Percentiles rank a stretch among this genome's conserved stretches.
These are phyloP conservation scores for Parastagonospora avenae DNA, from an alignment of 2,329 filamentous ascomycete genomes.

Conservation along the genomic window DNA sequence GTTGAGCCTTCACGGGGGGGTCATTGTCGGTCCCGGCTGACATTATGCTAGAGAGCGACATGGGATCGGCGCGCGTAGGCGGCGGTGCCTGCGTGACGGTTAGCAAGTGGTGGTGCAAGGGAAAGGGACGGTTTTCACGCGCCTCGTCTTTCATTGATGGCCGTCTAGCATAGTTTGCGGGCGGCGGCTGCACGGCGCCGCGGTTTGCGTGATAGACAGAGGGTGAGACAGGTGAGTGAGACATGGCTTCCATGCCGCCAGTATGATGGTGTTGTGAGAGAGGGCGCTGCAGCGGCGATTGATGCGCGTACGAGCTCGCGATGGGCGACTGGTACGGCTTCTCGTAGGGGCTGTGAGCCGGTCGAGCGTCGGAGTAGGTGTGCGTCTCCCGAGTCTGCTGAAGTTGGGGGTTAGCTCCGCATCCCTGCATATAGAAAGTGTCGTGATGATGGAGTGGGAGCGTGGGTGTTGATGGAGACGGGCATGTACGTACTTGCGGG, in stretches of 20 bases:
- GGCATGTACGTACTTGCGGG: conserved; percentile 35
- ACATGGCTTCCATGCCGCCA: conserved; percentile 42
- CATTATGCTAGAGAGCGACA: conserved; percentile 96
- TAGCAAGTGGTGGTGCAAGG: conserved; percentile 15
- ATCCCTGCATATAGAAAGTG: conserved; percentile 16
- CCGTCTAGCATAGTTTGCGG: conserved; percentile 34
- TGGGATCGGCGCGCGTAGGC: conserved; percentile 81
- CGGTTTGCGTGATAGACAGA: conserved; percentile 39
- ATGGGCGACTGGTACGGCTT: conserved; percentile 46
- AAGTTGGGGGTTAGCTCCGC: conserved; percentile 26
- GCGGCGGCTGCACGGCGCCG: conserved; percentile 44
- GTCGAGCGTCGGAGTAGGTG: conserved; percentile 40
- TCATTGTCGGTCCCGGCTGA: conserved; percentile 80
- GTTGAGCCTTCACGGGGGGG: conserved; percentile 59
- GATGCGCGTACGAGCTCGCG: conserved; percentile 39
- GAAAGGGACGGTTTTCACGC: conserved; percentile 11
- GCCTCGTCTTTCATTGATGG: conserved; percentile 46
- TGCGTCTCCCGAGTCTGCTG: conserved; percentile 42
- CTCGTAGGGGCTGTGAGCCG: conserved; percentile 42
- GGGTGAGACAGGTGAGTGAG: conserved; percentile 47
- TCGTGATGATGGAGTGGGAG: conserved; percentile 3
- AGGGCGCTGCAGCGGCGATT: conserved; percentile 45
- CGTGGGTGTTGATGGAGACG: conserved; percentile 3
- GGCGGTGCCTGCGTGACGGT: conserved; percentile 58
- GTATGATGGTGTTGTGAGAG: conserved; percentile 41